Percentiles rank a stretch among this genome's conserved stretches.
Evolutionary conservation across 2,329 filamentous ascomycete genomes (phyloP).

Genomic region (Pleomassaria siparia): DNA sequence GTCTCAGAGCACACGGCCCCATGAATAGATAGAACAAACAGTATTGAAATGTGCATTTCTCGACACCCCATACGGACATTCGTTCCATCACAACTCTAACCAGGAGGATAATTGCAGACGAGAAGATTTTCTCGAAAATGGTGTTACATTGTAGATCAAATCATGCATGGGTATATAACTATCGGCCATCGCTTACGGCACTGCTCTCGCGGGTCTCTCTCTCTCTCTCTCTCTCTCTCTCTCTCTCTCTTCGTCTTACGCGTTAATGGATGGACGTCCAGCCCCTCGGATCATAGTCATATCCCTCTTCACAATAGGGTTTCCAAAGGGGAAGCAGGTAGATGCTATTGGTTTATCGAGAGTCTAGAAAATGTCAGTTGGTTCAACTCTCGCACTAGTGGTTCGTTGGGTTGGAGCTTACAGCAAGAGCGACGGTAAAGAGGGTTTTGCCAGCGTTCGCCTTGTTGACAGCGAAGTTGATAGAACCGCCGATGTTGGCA

Average conservation of each 20-base stretch:
- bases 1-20: too few species aligned
- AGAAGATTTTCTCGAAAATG: too few species aligned
- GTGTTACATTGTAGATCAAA: too few species aligned
- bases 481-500: conserved; percentile 14
- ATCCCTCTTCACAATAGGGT: neutral
- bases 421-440: conserved; percentile 16
- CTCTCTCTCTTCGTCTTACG: neutral
- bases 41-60: too few species aligned
- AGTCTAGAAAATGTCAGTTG: conserved; percentile 3
- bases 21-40: too few species aligned
- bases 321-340: conserved; percentile 17
- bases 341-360: conserved; percentile 15
- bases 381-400: neutral
- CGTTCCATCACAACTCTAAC: too few species aligned
- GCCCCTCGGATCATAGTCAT: conserved; percentile 46
- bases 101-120: too few species aligned
- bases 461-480: conserved; percentile 15
- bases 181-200: too few species aligned
- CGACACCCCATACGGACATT: too few species aligned
- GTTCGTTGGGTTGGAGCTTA: conserved; percentile 5
- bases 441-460: conserved; percentile 14
- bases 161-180: too few species aligned
- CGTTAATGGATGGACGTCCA: neutral
- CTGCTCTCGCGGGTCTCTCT: neutral
- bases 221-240: neutral